Evolutionary conservation across 192 early-diverging fungal species (phyloP), one percentile per base, ranked within the genome.

Genomic region (Entomortierella beljakovae): DNA sequence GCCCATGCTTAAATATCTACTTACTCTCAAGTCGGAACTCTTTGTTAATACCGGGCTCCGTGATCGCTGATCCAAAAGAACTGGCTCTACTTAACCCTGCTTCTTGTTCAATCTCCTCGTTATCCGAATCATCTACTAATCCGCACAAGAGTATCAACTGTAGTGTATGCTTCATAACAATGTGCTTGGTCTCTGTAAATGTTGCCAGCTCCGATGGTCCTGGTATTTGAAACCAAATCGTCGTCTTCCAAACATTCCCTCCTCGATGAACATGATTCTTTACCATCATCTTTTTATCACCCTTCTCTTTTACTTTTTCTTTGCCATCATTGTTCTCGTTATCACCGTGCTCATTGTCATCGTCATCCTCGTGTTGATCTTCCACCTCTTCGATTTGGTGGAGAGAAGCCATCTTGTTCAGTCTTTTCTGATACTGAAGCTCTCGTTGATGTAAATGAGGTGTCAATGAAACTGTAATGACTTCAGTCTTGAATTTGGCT

Each of bases 1-100:
- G 10, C 6, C 11, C 7, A 13, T 20, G 23, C n/a, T 49, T 48
- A 34, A 34, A 18, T 22, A 54, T 1, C 11, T 20, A 79, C 75
- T 70, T 65, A 79, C 75, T 79, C 62, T 79, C 75, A 16, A 79
- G 54, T 37, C 75, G 66, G 35, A 79, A 79, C 48, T 79, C 75
- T n/a, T 64, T 72, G 62, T 72, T 64, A 29, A 57, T 37, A 13
- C 62, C 54, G 3, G 70, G 56, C 46, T 29, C 38, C 7, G 34
- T 61, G 33, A 56, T 54, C 23, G 55, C 38, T 6, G 51, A 57
- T 1, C 25, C 55, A 3, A 42, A 33, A 13, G 37, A 11, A 26
- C 25, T 18, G 15, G 25, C 49, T 13, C n/a, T n/a, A 34, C 40
- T 40, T 16, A 49, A 28, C 11, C 15, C 49, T 0, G 18, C 53